Evolutionary conservation across 2,329 filamentous ascomycete species (phyloP).

Genomic region (Verticillium albo-atrum): DNA sequence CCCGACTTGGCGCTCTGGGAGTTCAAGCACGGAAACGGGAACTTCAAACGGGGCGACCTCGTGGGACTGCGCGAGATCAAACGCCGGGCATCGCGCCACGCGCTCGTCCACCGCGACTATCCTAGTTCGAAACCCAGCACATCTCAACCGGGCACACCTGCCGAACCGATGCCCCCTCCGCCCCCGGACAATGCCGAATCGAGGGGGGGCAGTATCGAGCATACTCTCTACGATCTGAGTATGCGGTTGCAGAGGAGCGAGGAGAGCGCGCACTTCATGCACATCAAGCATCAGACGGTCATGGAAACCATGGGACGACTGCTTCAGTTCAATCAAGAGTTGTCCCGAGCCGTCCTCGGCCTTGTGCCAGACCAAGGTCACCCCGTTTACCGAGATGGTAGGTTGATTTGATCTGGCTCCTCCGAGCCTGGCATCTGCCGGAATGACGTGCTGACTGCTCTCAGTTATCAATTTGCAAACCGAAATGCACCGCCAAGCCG

Average conservation of each 20-base stretch:
- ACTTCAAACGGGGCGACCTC: conserved; percentile 92
- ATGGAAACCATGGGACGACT: conserved; percentile 73
- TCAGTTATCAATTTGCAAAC: conserved; percentile 51
- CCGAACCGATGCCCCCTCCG: conserved; percentile 67
- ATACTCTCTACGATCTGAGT: conserved; percentile 76
- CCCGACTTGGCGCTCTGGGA: conserved; percentile 96
- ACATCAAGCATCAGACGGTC: conserved; percentile 74
- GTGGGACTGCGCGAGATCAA: conserved; percentile 93
- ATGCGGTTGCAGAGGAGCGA: conserved; percentile 74
- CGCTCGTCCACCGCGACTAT: conserved; percentile 89
- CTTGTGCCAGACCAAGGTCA: conserved; percentile 73
- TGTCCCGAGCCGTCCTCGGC: conserved; percentile 69
- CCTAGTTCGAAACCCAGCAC: conserved; percentile 68
- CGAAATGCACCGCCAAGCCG: conserved; percentile 58
- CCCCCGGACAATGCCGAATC: conserved; percentile 66
- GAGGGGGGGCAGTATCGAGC: conserved; percentile 71
- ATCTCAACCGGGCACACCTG: conserved; percentile 79
- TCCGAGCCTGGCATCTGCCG: not conserved
- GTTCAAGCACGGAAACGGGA: conserved; percentile 96
- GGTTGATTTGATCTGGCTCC: conserved; percentile 28
- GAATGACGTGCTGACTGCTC: conserved; percentile 1
- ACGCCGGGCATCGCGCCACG: conserved; percentile 85
- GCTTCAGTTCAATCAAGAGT: conserved; percentile 75
- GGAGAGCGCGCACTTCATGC: conserved; percentile 75
- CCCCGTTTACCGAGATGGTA: conserved; percentile 77